Conservation (phyloP, 805 yeast species). For the Candida endomychidarum region DNA sequence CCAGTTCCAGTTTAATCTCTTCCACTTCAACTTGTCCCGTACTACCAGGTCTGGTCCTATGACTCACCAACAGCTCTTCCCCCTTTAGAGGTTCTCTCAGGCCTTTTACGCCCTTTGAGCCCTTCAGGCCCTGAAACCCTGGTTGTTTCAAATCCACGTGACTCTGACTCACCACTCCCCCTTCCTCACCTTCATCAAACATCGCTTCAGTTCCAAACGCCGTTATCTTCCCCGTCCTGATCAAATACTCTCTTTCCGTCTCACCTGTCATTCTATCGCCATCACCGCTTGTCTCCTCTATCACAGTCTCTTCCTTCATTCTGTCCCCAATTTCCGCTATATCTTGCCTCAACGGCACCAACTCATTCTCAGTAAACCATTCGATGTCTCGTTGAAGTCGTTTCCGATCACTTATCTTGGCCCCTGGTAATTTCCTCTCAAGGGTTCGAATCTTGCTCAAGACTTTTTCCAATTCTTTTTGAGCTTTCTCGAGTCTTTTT, state of each 20-base stretch:
- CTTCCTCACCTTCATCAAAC: slow-evolving; percentile 45
- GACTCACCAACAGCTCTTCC: no score
- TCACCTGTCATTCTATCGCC: slow-evolving; percentile 62
- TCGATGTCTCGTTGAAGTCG: slow-evolving; percentile 53
- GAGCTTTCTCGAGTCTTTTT: slow-evolving; percentile 70
- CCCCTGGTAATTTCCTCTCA: slow-evolving; percentile 47
- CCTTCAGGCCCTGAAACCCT: slow-evolving; percentile 39
- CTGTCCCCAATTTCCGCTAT: slow-evolving; percentile 49
- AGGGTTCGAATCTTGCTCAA: slow-evolving; percentile 46
- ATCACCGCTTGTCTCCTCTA: slow-evolving; percentile 21
- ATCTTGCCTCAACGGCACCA: slow-evolving; percentile 57
- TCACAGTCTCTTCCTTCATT: slow-evolving; percentile 29
- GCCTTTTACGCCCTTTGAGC: no score
- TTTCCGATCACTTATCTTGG: slow-evolving; percentile 65
- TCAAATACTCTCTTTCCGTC: slow-evolving; percentile 71
- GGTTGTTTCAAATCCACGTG: slow-evolving; percentile 53
- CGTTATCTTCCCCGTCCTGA: slow-evolving; percentile 89
- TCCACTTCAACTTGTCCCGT: no score
- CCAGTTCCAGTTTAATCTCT: no score
- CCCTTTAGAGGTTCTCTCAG: slow-evolving; percentile 6
- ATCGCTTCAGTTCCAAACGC: slow-evolving; percentile 79
- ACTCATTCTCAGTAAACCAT: slow-evolving; percentile 48
- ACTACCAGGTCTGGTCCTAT: no score
- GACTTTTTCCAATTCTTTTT: slow-evolving; percentile 45
- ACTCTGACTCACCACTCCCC: slow-evolving; percentile 25